Conservation (phyloP, 2,329 filamentous ascomycete genomes). For the Bimuria novae-zelandiae region DNA sequence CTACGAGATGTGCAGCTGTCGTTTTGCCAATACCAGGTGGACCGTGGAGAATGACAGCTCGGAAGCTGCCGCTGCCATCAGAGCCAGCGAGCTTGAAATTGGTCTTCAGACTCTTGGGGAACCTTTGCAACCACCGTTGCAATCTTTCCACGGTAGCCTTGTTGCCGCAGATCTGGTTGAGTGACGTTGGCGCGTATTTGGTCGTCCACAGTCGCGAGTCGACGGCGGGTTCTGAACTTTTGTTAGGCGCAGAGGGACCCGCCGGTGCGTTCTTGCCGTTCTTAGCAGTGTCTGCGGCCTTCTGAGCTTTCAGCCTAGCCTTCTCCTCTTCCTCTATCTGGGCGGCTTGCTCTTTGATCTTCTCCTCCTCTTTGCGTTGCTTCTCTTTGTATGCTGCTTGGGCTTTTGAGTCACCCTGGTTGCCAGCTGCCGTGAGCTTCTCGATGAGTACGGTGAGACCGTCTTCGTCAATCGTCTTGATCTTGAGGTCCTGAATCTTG, state of each 20-base stretch:
- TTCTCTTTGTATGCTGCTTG: constrained; percentile 86
- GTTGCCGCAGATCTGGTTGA: constrained; percentile 93
- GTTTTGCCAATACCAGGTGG: constrained; percentile 98
- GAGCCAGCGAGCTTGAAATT: constrained; percentile 81
- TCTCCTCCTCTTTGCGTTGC: constrained; percentile 80
- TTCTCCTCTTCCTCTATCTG: constrained; percentile 90
- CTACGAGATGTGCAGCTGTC: constrained; percentile 91
- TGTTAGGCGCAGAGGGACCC: constrained; percentile 28
- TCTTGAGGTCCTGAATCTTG: constrained; percentile 76
- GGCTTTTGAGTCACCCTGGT: constrained; percentile 75
- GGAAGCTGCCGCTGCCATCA: constrained; percentile 80
- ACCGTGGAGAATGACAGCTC: constrained; percentile 93
- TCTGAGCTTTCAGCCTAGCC: constrained; percentile 64
- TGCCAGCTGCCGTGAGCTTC: constrained; percentile 77
- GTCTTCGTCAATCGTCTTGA: constrained; percentile 94
- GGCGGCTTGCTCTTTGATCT: constrained; percentile 76
- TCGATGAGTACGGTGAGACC: constrained; percentile 87
- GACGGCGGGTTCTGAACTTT: constrained; percentile 26
- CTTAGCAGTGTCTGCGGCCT: constrained; percentile 39
- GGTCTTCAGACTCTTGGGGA: constrained; percentile 76
- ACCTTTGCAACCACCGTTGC: constrained; percentile 82
- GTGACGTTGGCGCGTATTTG: constrained; percentile 86
- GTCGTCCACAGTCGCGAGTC: constrained; percentile 75
- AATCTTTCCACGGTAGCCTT: constrained; percentile 88
- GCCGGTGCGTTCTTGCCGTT: constrained; percentile 44